Evolutionary conservation across 345 rosid species (phyloP), one percentile per base, ranked within the genome.

Genomic region (Citrus glauca): DNA sequence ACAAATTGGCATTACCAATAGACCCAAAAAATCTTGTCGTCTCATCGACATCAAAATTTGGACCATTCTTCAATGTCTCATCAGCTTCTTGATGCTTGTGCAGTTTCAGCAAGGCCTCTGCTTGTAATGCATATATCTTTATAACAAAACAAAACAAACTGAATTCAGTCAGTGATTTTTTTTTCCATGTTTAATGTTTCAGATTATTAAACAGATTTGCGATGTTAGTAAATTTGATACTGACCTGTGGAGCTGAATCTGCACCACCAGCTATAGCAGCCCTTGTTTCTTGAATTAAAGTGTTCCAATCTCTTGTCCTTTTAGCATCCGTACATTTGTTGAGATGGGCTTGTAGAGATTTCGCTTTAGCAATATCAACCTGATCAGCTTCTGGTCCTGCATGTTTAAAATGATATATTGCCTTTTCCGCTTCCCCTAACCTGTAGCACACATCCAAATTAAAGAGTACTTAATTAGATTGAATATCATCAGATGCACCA

Each of bases 391-490:
- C 99, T 0, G 87, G 94, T 42, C 98, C 98, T 71, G 98, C 89
- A 69, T 89, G 97, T 72, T 92, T 91, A 77, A 86, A 94, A 79
- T 96, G 99, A 77, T 96, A 91, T 7, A 84, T 85, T 2, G 99
- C 95, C 45, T 94, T 92, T 68, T 94, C 98, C 25, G 85, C 94
- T 70, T 96, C 98, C 48, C 98, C 99, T 83, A 96, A 85, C 84
- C 99, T 96, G 5, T 28, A 50, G 20, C 38, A 50, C 9, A n/a
- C 19, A 42, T 17, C 50, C 10, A 24, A 25, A 9, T 32, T 22
- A 11, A 38, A n/a, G 33, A 45, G 50, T 4, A 3, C 38, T 24
- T 17, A 62, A 27, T 62, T 10, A 27, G 7, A 25, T 62, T 30
- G 35, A 25, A 53, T 17, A 5, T 4, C 57, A 2, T 53, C 57